These are phyloP conservation scores for Erysimum cheiri DNA, from an alignment of 441 rosid species.

Conservation along the genomic window DNA sequence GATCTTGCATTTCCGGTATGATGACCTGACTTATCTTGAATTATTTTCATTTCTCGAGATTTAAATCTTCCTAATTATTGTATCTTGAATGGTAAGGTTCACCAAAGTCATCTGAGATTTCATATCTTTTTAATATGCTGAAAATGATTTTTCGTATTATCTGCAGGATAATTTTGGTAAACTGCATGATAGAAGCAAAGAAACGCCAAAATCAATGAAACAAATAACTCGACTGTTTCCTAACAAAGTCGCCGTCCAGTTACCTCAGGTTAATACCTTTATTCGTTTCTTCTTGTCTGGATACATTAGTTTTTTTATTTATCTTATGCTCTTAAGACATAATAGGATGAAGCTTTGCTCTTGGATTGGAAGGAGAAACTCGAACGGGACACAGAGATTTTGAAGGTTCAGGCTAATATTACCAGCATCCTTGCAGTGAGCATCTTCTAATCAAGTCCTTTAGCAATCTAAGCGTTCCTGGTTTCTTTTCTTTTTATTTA, in stretches of 20 bases:
- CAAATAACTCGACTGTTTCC: conserved; percentile 94
- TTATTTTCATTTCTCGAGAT: conserved; percentile 3
- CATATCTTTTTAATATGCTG: conserved; percentile 20
- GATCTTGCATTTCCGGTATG: conserved; percentile 97
- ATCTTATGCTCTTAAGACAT: conserved; percentile 45
- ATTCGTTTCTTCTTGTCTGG: conserved; percentile 19
- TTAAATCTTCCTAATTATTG: conserved; percentile 5
- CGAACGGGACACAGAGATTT: conserved; percentile 89
- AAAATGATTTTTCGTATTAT: conserved; percentile 14
- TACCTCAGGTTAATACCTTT: conserved; percentile 81
- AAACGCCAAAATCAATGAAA: conserved; percentile 86
- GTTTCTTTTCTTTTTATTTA: conserved; percentile 3
- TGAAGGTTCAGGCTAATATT: conserved; percentile 86
- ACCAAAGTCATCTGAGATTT: conserved; percentile 18
- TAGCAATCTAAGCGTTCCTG: background rate
- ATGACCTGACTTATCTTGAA: conserved; percentile 20
- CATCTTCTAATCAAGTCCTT: conserved; percentile 23
- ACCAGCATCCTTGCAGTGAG: conserved; percentile 76
- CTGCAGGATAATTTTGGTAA: conserved; percentile 90
- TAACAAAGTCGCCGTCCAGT: conserved; percentile 92
- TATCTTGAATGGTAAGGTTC: conserved; percentile 1
- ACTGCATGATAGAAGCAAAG: conserved; percentile 91
- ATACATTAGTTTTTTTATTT: conserved; percentile 13
- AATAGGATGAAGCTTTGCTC: conserved; percentile 89
- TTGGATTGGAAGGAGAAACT: conserved; percentile 96